Evolutionary conservation across 2,329 filamentous ascomycete genomes (phyloP).

Genomic region (Thyridium curvatum): DNA sequence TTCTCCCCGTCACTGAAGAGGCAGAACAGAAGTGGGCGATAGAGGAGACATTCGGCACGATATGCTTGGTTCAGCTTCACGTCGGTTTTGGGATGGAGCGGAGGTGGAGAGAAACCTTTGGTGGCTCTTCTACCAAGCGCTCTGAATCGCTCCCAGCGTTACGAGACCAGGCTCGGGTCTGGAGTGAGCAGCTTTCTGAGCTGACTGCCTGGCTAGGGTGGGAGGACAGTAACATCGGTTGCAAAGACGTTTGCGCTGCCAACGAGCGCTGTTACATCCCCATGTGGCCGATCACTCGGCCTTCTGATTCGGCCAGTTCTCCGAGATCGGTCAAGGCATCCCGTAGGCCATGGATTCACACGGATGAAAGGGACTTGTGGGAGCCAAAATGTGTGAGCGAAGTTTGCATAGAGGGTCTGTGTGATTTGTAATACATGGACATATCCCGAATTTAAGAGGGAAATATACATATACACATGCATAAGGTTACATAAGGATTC

Average conservation of each 20-base stretch:
- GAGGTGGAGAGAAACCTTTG: slow-evolving; percentile 21
- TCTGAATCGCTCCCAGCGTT: slow-evolving; percentile 3
- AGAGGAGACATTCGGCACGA: slow-evolving; percentile 29
- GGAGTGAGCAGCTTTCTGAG: slow-evolving; percentile 29
- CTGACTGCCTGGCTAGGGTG: slow-evolving; percentile 44
- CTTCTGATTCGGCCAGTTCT: slow-evolving; percentile 6
- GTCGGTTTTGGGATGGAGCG: slow-evolving; percentile 34
- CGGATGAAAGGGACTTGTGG: slow-evolving; percentile 19
- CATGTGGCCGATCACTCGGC: slow-evolving; percentile 38
- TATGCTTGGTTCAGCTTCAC: slow-evolving; percentile 34
- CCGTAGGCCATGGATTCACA: slow-evolving; percentile 12
- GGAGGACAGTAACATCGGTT: slow-evolving; percentile 37
- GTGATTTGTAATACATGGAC: too few relatives aligned
- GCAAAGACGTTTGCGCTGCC: slow-evolving; percentile 30
- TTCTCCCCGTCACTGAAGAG: slow-evolving; percentile 21
- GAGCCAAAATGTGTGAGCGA: slow-evolving; percentile 17
- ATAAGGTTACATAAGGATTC: too few relatives aligned
- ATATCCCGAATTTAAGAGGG: too few relatives aligned
- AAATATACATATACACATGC: too few relatives aligned
- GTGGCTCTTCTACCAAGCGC: background rate
- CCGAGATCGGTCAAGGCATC: slow-evolving; percentile 6
- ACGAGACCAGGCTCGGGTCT: slow-evolving; percentile 9
- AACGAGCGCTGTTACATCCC: slow-evolving; percentile 42
- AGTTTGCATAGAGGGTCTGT: slow-evolving; percentile 3
- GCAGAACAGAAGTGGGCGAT: slow-evolving; percentile 27